Percentiles rank a stretch among this genome's conserved stretches.
Evolutionary conservation across 1,139 yeast species (phyloP).

Genomic region (Wickerhamomyces sp.): DNA sequence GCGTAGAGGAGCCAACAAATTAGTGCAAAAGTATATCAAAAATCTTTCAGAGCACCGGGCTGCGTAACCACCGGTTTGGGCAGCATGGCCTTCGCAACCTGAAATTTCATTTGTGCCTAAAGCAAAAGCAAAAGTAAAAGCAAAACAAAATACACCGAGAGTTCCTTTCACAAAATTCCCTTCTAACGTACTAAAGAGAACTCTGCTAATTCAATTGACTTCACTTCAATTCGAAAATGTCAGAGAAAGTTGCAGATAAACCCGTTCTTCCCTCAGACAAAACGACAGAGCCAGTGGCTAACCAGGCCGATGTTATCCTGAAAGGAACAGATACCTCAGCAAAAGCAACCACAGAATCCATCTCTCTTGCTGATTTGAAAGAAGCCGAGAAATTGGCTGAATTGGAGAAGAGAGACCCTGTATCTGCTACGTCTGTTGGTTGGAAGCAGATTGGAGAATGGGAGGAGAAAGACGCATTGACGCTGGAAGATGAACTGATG

Average conservation of each 20-base stretch:
- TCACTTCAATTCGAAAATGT: too few species aligned
- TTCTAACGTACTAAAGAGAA: too few species aligned
- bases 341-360: slow-evolving; percentile 7
- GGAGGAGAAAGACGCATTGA: slow-evolving; percentile 62
- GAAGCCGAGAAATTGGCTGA: slow-evolving; percentile 28
- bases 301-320: slow-evolving; percentile 16
- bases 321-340: slow-evolving; percentile 5
- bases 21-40: too few species aligned
- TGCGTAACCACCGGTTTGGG: too few species aligned
- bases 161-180: too few species aligned
- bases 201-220: too few species aligned
- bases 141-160: too few species aligned
- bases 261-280: background rate
- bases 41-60: too few species aligned
- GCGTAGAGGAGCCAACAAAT: too few species aligned
- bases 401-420: slow-evolving; percentile 44
- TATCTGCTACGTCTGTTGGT: slow-evolving; percentile 70
- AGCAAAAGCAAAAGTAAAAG: too few species aligned
- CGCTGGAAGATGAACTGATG: slow-evolving; percentile 62
- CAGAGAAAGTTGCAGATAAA: background rate
- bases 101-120: too few species aligned
- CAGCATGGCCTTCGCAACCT: too few species aligned
- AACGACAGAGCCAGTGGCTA: background rate
- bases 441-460: slow-evolving; percentile 95
- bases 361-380: slow-evolving; percentile 14